These are phyloP conservation scores for Raddia distichophylla DNA, from an alignment of 176 grass and related monocot genomes.

Conservation along the genomic window DNA sequence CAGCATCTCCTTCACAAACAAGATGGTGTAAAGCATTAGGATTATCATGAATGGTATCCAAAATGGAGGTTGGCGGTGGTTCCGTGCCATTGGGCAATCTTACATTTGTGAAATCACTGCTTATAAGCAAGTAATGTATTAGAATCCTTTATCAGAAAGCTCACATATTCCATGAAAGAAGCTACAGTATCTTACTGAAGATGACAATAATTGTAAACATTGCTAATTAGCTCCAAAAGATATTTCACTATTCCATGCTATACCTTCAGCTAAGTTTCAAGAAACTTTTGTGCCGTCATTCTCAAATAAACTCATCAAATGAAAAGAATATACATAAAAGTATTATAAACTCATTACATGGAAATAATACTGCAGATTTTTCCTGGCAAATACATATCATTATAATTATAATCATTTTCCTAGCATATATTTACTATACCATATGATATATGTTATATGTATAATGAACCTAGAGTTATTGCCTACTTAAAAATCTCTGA, in stretches of 20 bases:
- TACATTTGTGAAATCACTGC: conserved; percentile 75
- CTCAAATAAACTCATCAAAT: background rate
- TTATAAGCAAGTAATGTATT: conserved; percentile 39
- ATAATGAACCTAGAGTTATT: too few relatives aligned
- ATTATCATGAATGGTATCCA: conserved; percentile 71
- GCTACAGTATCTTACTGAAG: conserved; percentile 22
- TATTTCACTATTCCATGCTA: conserved; percentile 18
- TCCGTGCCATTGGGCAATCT: conserved; percentile 58
- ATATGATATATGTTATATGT: too few relatives aligned
- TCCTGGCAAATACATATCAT: background rate
- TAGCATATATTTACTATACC: background rate
- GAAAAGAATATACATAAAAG: background rate
- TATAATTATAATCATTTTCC: background rate
- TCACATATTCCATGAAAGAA: conserved; percentile 16
- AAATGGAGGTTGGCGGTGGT: conserved; percentile 63
- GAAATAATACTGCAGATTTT: background rate
- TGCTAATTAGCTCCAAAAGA: background rate
- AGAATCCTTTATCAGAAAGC: conserved; percentile 37
- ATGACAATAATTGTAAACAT: background rate
- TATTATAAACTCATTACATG: background rate
- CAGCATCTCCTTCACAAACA: conserved; percentile 78
- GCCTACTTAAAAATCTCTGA: too few relatives aligned
- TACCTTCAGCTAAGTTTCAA: conserved; percentile 26
- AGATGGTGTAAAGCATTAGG: conserved; percentile 93
- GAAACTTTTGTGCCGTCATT: conserved; percentile 14